Percentiles rank a stretch among this genome's conserved stretches.
These are phyloP conservation scores for Camptophora hylomeconis DNA, from an alignment of 2,329 filamentous ascomycete species.

Conservation along the genomic window DNA sequence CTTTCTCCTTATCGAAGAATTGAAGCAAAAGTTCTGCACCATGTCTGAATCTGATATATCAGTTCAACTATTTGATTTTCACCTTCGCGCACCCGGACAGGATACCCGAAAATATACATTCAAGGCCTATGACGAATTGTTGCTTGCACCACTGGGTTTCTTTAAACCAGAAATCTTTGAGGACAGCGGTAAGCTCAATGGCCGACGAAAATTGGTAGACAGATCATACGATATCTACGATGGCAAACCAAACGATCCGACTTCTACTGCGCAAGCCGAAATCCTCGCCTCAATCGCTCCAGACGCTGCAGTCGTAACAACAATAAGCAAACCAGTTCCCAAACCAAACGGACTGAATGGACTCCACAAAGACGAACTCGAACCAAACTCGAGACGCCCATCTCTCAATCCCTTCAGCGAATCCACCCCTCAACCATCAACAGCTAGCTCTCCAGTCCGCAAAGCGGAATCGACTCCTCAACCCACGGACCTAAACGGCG, in stretches of 20 bases:
- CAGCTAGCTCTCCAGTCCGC: conserved; percentile 75
- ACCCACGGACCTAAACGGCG: too few species aligned
- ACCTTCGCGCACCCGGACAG: conserved; percentile 75
- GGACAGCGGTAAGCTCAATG: conserved; percentile 62
- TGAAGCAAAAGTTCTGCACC: conserved; percentile 87
- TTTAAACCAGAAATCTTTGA: conserved; percentile 84
- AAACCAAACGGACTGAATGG: conserved; percentile 30
- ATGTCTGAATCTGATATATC: conserved; percentile 83
- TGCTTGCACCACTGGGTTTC: conserved; percentile 88
- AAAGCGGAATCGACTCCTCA: conserved; percentile 60
- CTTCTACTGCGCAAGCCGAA: conserved; percentile 68
- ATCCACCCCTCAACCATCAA: conserved; percentile 70
- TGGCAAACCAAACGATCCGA: conserved; percentile 78
- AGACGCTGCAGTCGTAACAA: conserved; percentile 16
- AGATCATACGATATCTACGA: conserved; percentile 92
- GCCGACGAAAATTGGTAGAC: conserved; percentile 68
- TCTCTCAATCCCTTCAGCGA: conserved; percentile 51
- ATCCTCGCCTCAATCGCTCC: conserved; percentile 41
- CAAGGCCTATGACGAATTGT: conserved; percentile 93
- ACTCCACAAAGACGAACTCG: conserved; percentile 36
- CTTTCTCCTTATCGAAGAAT: conserved; percentile 82
- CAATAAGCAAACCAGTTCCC: conserved; percentile 17
- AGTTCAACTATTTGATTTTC: conserved; percentile 79
- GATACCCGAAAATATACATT: conserved; percentile 88
- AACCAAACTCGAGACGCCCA: conserved; percentile 54